phyloP scores from a whole-genome alignment of 2,329 filamentous ascomycete species.

The Penicillium freii region DNA sequence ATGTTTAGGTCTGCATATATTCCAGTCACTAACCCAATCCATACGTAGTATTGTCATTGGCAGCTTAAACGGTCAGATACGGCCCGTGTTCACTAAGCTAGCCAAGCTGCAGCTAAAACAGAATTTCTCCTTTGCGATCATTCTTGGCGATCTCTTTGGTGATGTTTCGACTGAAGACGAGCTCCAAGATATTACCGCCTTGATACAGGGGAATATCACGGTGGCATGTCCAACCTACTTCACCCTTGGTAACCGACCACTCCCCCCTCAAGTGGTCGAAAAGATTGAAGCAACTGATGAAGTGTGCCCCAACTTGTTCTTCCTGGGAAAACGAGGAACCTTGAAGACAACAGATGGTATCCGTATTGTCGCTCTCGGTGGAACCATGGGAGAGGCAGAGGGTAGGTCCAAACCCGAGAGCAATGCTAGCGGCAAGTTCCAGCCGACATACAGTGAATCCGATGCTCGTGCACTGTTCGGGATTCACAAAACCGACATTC shows the following conservation, averaged over 20 bases:
- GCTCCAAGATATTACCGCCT: constrained; percentile 60
- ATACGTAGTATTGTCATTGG: constrained; percentile 68
- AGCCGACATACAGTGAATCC: constrained; percentile 72
- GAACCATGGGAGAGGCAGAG: constrained; percentile 50
- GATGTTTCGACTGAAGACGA: constrained; percentile 48
- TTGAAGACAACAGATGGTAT: constrained; percentile 89
- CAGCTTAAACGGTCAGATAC: constrained; percentile 74
- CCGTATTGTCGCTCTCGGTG: constrained; percentile 82
- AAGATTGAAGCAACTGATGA: constrained; percentile 71
- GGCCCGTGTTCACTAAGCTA: constrained; percentile 75
- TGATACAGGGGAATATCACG: constrained; percentile 69
- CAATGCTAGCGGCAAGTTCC: constrained; percentile 61
- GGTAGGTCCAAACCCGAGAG: constrained; percentile 31
- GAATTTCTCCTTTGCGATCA: constrained; percentile 78
- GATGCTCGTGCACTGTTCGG: constrained; percentile 75
- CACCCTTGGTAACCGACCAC: constrained; percentile 68
- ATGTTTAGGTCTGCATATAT: background rate
- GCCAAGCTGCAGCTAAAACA: constrained; percentile 81
- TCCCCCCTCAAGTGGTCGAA: constrained; percentile 69
- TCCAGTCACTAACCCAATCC: constrained; percentile 17
- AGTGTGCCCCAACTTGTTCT: constrained; percentile 87
- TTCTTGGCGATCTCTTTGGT: constrained; percentile 80
- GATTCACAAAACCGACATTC: constrained; percentile 76
- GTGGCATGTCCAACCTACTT: constrained; percentile 89
- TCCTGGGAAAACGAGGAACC: constrained; percentile 79